Base-by-base conservation (phyloP, 2,329 filamentous ascomycete species). In the Xylaria sp. region DNA sequence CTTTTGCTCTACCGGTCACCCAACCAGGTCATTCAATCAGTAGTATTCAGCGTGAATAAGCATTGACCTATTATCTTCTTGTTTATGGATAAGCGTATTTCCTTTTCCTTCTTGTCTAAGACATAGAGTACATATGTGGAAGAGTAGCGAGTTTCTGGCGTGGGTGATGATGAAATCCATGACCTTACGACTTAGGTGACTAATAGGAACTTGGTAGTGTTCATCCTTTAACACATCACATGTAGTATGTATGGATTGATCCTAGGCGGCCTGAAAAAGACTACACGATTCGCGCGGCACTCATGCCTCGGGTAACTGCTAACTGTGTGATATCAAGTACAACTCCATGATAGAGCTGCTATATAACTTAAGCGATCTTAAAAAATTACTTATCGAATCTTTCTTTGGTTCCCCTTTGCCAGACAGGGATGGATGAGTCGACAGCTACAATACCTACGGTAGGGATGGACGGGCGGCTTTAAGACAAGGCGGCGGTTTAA, bases 11-110 rank as follows among this genome's bases (percentile, higher is more conserved):
- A 23, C 46, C 39, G 5, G 46, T 46, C 7, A 48, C 20, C 28
- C 28, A 28, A 28, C 28, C 28, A 28, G 28, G 28, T 28, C 28
- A 18, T 36, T 63, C 41, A 61, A 43, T 33, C 20, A 41, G 33
- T 51, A 33, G 20, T 48, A 46, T 49, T 46, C 36, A 65, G 25
- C 39, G 48, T 63, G 33, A 56, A 48, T 7, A 56, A 65, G 28
- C 36, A 60, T 54, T 49, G 9, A 10, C 36, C 55, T 33, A 54
- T 66, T 33, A 36, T 36, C 33, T 36, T 8, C 10, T 36, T 36
- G 33, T 7, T 4, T 31, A 41, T 23, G 33, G 52, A 20, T 23
- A 54, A 54, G 13, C 31, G 39, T 18, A 28, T 36, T 18, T 18
- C 15, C 28, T 59, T 60, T 9, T 20, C 13, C 13, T 15, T 18